Percentiles rank a stretch among this genome's conserved stretches.
Conservation (phyloP, 2,329 filamentous ascomycete genomes). For the Cercospora sojina region DNA sequence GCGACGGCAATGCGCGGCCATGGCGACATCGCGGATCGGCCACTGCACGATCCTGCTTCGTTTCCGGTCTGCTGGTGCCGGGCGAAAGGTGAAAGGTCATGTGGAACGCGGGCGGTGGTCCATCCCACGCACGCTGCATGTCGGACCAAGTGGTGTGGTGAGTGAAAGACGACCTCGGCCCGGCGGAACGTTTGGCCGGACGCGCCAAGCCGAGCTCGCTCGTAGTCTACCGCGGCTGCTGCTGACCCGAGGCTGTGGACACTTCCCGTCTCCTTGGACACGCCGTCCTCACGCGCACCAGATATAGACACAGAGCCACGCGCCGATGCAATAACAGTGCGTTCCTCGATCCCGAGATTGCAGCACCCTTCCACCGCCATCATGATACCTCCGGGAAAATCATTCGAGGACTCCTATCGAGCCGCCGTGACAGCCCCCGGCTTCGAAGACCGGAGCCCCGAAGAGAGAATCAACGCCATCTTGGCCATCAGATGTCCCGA, state of each 20-base stretch:
- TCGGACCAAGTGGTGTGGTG: not conserved
- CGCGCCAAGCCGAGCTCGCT: not conserved
- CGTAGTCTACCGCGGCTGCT: not conserved
- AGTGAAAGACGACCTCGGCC: not conserved
- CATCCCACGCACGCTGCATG: not conserved
- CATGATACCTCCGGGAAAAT: conserved; percentile 21
- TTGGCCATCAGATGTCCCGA: conserved; percentile 19
- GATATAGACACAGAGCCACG: not conserved
- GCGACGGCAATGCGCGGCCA: not conserved
- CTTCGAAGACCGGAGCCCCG: conserved; percentile 26
- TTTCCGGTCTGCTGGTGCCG: not conserved
- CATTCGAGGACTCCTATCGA: conserved; percentile 12
- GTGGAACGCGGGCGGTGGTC: not conserved
- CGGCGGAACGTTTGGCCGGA: not conserved
- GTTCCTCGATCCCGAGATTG: not conserved
- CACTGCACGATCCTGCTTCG: not conserved
- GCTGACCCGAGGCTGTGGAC: not conserved
- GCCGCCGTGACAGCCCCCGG: conserved; percentile 4
- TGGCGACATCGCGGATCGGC: not conserved
- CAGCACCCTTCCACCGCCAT: not conserved
- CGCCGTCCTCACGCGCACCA: not conserved
- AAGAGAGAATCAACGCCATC: conserved; percentile 30
- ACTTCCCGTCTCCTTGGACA: not conserved
- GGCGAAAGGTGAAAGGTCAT: not conserved
- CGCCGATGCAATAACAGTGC: not conserved